phyloP scores from a whole-genome alignment of 192 early-diverging fungal genomes.

The Mortierella claussenii region DNA sequence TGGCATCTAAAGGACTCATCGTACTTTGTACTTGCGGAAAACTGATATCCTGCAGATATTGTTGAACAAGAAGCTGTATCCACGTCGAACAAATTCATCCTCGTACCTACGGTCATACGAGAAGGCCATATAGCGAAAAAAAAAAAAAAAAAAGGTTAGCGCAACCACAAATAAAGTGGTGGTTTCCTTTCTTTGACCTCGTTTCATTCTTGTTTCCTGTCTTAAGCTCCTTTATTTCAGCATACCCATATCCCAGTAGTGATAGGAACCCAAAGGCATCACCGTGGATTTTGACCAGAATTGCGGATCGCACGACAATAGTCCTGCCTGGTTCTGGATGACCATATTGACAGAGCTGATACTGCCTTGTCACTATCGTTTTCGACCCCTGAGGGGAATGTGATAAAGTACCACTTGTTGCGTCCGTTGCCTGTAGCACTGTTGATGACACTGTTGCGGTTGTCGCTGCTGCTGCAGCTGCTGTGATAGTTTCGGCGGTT shows the following conservation, averaged over 20 bases:
- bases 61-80: constrained; percentile 51
- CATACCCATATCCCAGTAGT: constrained; percentile 43
- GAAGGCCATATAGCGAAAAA: constrained; percentile 3
- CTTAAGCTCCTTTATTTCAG: not conserved
- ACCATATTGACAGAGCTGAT: constrained; percentile 47
- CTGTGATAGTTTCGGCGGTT: not conserved
- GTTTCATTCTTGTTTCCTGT: not conserved
- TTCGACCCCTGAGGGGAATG: not conserved
- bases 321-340: constrained; percentile 48
- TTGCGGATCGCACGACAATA: constrained; percentile 41
- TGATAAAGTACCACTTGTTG: not conserved
- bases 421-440: not conserved
- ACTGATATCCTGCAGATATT: constrained; percentile 53
- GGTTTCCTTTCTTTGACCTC: not conserved
- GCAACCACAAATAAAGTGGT: not conserved
- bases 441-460: not conserved
- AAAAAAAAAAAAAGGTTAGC: not conserved
- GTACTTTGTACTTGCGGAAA: constrained; percentile 50
- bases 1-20: not conserved
- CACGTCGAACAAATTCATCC: constrained; percentile 44
- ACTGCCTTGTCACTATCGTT: constrained; percentile 27
- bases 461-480: not conserved
- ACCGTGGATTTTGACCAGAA: constrained; percentile 49
- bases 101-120: constrained; percentile 18
- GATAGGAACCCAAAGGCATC: constrained; percentile 43